Evolutionary conservation across 805 yeast genomes (phyloP).

Genomic region (Torulaspora quercuum): DNA sequence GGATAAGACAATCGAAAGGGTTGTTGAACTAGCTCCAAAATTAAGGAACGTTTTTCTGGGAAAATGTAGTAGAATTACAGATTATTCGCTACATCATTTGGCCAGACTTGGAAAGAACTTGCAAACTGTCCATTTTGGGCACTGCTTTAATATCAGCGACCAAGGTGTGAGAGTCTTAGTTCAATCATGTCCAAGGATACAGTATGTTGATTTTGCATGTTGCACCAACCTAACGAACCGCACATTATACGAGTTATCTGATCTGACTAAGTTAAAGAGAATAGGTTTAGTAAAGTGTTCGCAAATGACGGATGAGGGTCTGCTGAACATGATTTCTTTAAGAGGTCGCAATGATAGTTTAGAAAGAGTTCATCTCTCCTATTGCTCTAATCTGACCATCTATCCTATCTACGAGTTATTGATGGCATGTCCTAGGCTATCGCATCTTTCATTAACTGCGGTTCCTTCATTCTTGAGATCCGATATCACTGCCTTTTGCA

Average conservation of each 20-base stretch:
- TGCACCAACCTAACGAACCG: constrained; percentile 85
- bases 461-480: constrained; percentile 82
- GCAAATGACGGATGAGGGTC: constrained; percentile 82
- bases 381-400: constrained; percentile 76
- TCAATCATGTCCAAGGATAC: constrained; percentile 75
- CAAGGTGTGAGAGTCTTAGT: constrained; percentile 75
- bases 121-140: constrained; percentile 91
- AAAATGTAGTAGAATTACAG: constrained; percentile 84
- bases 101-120: constrained; percentile 72
- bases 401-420: constrained; percentile 74
- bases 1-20: constrained; percentile 68
- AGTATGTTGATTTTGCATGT: constrained; percentile 92
- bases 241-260: constrained; percentile 71
- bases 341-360: constrained; percentile 74
- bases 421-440: constrained; percentile 76
- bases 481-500: constrained; percentile 81
- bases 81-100: constrained; percentile 67
- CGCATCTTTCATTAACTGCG: constrained; percentile 91
- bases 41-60: constrained; percentile 84
- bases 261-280: constrained; percentile 75
- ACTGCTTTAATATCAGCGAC: constrained; percentile 87
- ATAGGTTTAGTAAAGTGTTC: constrained; percentile 92
- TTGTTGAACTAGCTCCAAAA: constrained; percentile 77
- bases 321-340: constrained; percentile 60
- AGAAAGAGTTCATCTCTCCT: constrained; percentile 90